Evolutionary conservation across 805 yeast genomes (phyloP).

Genomic region (Candida odintsovae): DNA sequence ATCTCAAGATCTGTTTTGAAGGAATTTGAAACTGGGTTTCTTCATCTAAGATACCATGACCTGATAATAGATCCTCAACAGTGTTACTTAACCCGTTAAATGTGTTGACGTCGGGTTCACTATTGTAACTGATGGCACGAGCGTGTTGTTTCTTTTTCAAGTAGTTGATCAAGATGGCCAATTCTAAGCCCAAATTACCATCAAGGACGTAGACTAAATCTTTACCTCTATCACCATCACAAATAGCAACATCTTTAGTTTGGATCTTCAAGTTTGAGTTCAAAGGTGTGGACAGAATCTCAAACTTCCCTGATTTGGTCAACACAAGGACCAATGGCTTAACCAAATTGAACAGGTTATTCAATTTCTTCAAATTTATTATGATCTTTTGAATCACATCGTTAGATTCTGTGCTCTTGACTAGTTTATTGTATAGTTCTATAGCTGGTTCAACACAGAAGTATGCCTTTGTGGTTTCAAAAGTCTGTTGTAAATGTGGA

Average conservation of each 20-base stretch:
- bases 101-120: not conserved
- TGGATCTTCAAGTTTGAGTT: slow-evolving; percentile 55
- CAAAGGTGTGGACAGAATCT: slow-evolving; percentile 60
- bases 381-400: slow-evolving; percentile 20
- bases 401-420: slow-evolving; percentile 27
- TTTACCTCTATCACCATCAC: slow-evolving; percentile 82
- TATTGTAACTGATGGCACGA: slow-evolving; percentile 33
- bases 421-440: slow-evolving; percentile 33
- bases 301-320: slow-evolving; percentile 62
- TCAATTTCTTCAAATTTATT: slow-evolving; percentile 23
- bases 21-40: slow-evolving; percentile 56
- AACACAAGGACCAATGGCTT: slow-evolving; percentile 40
- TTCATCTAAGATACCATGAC: slow-evolving; percentile 28
- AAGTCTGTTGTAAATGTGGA: slow-evolving; percentile 45
- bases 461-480: slow-evolving; percentile 44
- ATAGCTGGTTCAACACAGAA: slow-evolving; percentile 43
- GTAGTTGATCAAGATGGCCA: slow-evolving; percentile 69
- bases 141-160: slow-evolving; percentile 68
- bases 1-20: slow-evolving; percentile 69
- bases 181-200: slow-evolving; percentile 53
- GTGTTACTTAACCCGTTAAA: slow-evolving; percentile 15
- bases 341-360: slow-evolving; percentile 17
- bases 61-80: slow-evolving; percentile 18
- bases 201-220: slow-evolving; percentile 70
- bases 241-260: slow-evolving; percentile 62